Evolutionary conservation across 148 eudicot species (phyloP).

Genomic region (Camellia sinensis): DNA sequence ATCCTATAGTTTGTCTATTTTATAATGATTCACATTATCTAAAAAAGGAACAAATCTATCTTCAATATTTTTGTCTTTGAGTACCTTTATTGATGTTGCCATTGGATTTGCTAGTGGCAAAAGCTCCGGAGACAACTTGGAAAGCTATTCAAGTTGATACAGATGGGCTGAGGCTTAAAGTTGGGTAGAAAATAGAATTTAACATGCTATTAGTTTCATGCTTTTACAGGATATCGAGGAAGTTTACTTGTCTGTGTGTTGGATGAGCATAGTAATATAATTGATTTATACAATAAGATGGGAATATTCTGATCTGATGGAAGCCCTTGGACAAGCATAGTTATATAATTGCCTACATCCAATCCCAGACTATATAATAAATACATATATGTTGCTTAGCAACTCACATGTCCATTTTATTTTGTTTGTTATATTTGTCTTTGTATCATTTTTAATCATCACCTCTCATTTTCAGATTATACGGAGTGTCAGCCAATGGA

Average conservation of each 20-base stretch:
- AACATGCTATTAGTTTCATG: not conserved
- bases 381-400: not conserved
- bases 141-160: not conserved
- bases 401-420: not conserved
- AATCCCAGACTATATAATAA: not conserved
- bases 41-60: not conserved
- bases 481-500: slow-evolving; percentile 98
- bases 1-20: not conserved
- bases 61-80: not conserved
- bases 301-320: not conserved
- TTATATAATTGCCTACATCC: not conserved
- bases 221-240: not conserved
- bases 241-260: slow-evolving; percentile 4
- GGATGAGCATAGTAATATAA: not conserved
- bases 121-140: no score
- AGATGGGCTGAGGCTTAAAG: not conserved
- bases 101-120: not conserved
- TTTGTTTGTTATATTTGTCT: not conserved
- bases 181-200: not conserved
- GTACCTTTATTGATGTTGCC: not conserved
- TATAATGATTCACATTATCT: not conserved
- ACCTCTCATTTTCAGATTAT: slow-evolving; percentile 55
- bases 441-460: slow-evolving; percentile 4
- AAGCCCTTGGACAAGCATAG: not conserved
- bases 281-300: not conserved